Base-by-base conservation (phyloP, 2,329 filamentous ascomycete genomes). In the Tolypocladium paradoxum region DNA sequence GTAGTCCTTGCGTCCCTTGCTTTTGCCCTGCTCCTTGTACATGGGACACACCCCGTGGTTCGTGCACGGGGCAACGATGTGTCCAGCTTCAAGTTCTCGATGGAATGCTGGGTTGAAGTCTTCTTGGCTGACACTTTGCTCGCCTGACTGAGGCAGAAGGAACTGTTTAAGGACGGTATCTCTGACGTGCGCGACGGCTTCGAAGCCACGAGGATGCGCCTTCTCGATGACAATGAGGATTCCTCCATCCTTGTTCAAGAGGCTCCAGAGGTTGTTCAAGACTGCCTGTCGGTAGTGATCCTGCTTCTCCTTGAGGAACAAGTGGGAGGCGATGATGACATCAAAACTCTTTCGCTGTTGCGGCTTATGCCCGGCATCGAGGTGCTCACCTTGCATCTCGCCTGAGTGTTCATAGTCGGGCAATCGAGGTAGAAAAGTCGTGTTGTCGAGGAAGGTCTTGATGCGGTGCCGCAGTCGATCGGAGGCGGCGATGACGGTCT, bases 151-250 rank as follows among this genome's bases (percentile, higher is more conserved):
- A 18, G 61, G 72, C 14, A 83, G 71, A 53, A 96, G 86, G 65
- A 88, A 84, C 46, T 86, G 82, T 56, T 87, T 81, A 0, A 97
- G 75, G 0, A 99, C 73, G 55, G 88, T 82, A 43, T 90, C 79
- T 49, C 93, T 84, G 6, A 91, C 90, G 48, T 87, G 87, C 12
- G 90, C 92, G 40, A 99, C 82, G 16, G 89, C 88, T 67, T 97
- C 93, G 60, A 99, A 99, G 0, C 93, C 93, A 45, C 89, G 83
- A 14, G 90, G 88, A 14, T 95, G 82, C 0, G 90, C 93, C 68
- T 96, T 97, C 67, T 99, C 93, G 24, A 96, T 73, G 3, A 97
- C 71, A 49, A 97, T 81, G 5, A 99, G 76, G 16, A 99, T 80
- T 36, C 93, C 93, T 1, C 92, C 92, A 20, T 91, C 78, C 1